Percentiles rank a stretch among this genome's conserved stretches.
These are phyloP conservation scores for Pinus taeda DNA, from an alignment of 75 land plant species.

Conservation along the genomic window DNA sequence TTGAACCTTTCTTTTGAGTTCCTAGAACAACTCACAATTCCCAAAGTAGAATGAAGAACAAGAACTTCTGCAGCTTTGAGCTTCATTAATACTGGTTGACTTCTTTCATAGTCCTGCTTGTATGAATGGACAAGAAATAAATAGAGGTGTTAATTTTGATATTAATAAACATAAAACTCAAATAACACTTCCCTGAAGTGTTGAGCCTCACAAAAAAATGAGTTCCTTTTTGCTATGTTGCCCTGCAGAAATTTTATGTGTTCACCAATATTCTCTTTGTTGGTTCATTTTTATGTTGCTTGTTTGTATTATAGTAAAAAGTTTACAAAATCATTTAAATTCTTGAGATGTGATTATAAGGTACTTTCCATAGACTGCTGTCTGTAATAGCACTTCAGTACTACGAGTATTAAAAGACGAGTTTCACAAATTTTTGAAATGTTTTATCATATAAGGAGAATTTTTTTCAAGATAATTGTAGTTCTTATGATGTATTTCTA, in stretches of 20 bases:
- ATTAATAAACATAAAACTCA: background rate
- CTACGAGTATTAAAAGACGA: background rate
- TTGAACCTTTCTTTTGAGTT: constrained; percentile 8
- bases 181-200: background rate
- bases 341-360: background rate
- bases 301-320: background rate
- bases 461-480: no score
- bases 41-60: constrained; percentile 7
- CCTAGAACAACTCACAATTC: background rate
- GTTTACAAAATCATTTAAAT: background rate
- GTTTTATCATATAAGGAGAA: background rate
- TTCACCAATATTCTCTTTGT: background rate
- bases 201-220: background rate
- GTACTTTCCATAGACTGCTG: background rate
- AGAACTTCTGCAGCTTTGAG: background rate
- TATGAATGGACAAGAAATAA: background rate
- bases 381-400: background rate
- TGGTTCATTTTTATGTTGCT: background rate
- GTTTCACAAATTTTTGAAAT: background rate
- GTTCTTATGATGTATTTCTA: no score
- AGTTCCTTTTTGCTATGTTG: no score
- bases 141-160: background rate
- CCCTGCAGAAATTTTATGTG: no score
- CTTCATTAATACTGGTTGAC: background rate
- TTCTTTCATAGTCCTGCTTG: constrained; percentile 9